Evolutionary conservation across 768 basidiomycete genomes (phyloP).

Genomic region (Arthromyces matolae): DNA sequence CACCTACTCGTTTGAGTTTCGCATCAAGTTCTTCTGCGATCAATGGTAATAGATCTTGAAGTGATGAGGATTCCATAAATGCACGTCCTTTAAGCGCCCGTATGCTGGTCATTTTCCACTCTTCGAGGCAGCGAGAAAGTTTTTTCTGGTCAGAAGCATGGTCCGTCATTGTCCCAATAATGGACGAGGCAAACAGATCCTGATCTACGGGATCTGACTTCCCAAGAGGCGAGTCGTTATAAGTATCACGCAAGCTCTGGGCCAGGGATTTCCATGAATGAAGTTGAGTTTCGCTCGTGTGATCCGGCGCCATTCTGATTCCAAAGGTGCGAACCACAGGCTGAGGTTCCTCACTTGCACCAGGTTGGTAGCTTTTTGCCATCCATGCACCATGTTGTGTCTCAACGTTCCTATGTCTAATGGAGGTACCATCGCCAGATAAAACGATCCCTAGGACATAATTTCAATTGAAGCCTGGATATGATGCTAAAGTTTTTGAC

Average conservation of each 20-base stretch:
- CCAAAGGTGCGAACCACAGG: conserved; percentile 7
- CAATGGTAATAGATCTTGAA: conserved; percentile 12
- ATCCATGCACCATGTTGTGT: not conserved
- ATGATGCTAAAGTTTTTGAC: not conserved
- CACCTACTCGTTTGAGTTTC: no score
- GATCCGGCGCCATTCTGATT: conserved; percentile 14
- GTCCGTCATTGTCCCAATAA: not conserved
- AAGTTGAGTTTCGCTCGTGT: conserved; percentile 24
- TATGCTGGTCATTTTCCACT: conserved; percentile 15
- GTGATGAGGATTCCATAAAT: conserved; percentile 8
- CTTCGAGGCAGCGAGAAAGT: not conserved
- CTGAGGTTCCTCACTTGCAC: not conserved
- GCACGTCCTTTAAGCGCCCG: conserved; percentile 9
- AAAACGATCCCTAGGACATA: not conserved
- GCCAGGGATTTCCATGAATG: conserved; percentile 13
- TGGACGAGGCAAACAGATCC: not conserved
- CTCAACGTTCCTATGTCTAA: not conserved
- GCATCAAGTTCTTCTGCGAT: no score
- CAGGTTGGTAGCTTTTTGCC: not conserved
- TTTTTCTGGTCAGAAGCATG: conserved; percentile 1
- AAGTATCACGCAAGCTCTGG: conserved; percentile 6
- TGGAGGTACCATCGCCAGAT: not conserved
- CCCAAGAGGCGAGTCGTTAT: conserved; percentile 14
- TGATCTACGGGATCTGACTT: not conserved
- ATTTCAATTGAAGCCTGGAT: not conserved